phyloP scores from a whole-genome alignment of 179 eudicot species.

The Corrigiola litoralis region DNA sequence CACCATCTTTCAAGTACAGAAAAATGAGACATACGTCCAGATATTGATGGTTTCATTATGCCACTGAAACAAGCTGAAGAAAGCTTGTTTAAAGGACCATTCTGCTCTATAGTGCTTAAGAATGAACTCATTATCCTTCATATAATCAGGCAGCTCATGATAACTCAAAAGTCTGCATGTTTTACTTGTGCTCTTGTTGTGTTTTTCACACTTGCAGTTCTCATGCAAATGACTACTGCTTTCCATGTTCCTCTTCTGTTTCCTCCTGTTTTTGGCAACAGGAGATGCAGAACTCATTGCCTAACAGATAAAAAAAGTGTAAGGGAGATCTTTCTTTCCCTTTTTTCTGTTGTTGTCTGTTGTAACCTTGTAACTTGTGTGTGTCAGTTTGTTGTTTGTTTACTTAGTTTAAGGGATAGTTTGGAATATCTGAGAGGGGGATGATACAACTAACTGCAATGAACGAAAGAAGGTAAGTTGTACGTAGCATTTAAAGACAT shows the following conservation, averaged over 20 bases:
- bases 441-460: background rate
- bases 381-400: constrained; percentile 3
- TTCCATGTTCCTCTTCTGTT: constrained; percentile 23
- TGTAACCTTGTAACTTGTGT: background rate
- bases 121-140: constrained; percentile 92
- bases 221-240: background rate
- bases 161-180: constrained; percentile 26
- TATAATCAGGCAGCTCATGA: constrained; percentile 72
- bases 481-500: constrained; percentile 11
- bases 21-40: constrained; percentile 69
- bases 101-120: constrained; percentile 68
- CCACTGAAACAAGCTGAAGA: constrained; percentile 79
- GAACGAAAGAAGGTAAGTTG: background rate
- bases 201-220: background rate
- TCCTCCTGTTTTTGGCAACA: constrained; percentile 18
- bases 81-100: constrained; percentile 72
- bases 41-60: constrained; percentile 91
- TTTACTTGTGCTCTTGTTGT: background rate
- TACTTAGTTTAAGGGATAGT: background rate
- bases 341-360: background rate
- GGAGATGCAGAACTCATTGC: constrained; percentile 16
- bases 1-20: background rate
- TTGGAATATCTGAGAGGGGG: background rate
- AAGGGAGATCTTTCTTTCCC: background rate
- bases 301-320: background rate